A percentile compares a stretch with the other conserved stretches of the same genome.
phyloP scores from a whole-genome alignment of 768 basidiomycete genomes.

The Paxillus rubicundulus region DNA sequence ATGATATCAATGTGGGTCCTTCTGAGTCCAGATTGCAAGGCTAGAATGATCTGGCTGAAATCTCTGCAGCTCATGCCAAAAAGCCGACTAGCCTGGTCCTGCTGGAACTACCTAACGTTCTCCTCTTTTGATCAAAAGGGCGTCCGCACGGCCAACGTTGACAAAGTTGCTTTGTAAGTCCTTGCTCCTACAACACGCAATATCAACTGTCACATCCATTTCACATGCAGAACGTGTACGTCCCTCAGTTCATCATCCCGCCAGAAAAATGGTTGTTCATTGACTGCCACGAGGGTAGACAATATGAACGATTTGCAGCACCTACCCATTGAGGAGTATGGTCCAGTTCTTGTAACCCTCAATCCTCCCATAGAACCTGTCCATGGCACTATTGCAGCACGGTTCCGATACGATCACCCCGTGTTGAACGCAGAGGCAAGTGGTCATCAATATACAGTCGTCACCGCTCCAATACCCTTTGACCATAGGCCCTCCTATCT shows the following conservation, averaged over 20 bases:
- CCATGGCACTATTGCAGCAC: constrained; percentile 42
- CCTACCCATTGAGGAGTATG: constrained; percentile 51
- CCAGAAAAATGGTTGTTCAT: background rate
- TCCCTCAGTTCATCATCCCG: background rate
- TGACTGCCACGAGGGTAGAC: constrained; percentile 38
- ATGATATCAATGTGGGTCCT: constrained; percentile 51
- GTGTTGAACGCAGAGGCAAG: constrained; percentile 54
- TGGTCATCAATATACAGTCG: background rate
- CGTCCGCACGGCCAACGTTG: constrained; percentile 43
- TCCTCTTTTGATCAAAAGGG: constrained; percentile 39
- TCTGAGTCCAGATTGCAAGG: background rate
- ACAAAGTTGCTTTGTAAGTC: constrained; percentile 61
- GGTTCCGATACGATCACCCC: constrained; percentile 68
- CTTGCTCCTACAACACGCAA: background rate
- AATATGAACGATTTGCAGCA: constrained; percentile 78
- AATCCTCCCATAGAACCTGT: constrained; percentile 61
- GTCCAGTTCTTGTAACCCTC: constrained; percentile 68
- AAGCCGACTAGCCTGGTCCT: constrained; percentile 61
- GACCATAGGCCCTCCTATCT: constrained; percentile 47
- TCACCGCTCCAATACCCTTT: background rate
- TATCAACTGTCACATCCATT: background rate
- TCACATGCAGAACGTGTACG: constrained; percentile 42
- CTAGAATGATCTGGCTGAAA: background rate
- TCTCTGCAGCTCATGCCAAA: constrained; percentile 61
- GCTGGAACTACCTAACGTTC: constrained; percentile 76